Evolutionary conservation across 2,329 filamentous ascomycete genomes (phyloP), one percentile per base, ranked within the genome.

Genomic region (Cercospora beticola): DNA sequence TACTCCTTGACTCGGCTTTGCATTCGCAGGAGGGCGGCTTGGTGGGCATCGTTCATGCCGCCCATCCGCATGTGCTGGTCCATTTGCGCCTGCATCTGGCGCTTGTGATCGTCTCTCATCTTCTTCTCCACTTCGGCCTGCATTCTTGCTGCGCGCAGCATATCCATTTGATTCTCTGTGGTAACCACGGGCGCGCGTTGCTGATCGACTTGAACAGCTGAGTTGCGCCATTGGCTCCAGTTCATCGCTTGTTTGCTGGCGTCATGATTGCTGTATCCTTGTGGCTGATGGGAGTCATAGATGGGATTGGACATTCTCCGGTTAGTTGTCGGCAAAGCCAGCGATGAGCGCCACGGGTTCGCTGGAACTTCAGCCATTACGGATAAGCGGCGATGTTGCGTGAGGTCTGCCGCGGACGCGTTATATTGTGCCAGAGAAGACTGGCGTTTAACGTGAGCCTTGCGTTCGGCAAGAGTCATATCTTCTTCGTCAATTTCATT

Each of bases 21-120:
- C 89, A 97, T 91, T 78, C 85, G 89, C 71, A 91, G 85, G 86
- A 97, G 86, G 0, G 90, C 92, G 71, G 94, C 90, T 21, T 90
- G 86, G 78, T 97, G 94, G 23, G 89, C 86, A 57, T 92, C 90
- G 62, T 91, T 83, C 83, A 97, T 86, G 71, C 91, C 88, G 0
- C 90, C 89, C 16, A 87, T 88, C 64, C 92, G 85, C 91, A 96
- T 95, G 72, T 88, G 86, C 78, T 90, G 88, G 72, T 93, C 90
- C 74, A 93, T 89, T 52, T 85, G 86, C 14, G 92, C 88, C 8
- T 85, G 83, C 64, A 86, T 83, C 71, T 88, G 85, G 72, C 85
- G 86, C 59, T 86, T 87, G 56, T 83, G 81, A 65, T 85, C 83
- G 72, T 89, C 86, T 75, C 86, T 83, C 76, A 90, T 86, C 64